Evolutionary conservation across 345 rosid genomes (phyloP).

Genomic region (Salix caprea): DNA sequence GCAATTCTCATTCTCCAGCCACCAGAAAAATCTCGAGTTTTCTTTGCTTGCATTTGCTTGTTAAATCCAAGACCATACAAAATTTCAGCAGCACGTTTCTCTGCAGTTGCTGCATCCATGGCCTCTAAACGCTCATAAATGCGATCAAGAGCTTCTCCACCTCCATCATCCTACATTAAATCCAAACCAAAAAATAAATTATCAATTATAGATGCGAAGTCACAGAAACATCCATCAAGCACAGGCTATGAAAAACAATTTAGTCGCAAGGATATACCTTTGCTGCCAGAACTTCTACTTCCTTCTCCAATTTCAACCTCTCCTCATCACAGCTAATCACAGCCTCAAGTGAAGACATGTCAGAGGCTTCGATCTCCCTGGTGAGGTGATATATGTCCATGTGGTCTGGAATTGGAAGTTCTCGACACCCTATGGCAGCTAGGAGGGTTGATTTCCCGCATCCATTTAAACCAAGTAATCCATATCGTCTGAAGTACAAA

Average conservation of each 20-base stretch:
- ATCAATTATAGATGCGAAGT: background rate
- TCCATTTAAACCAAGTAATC: constrained; percentile 93
- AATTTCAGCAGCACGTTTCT: constrained; percentile 98
- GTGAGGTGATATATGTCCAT: constrained; percentile 91
- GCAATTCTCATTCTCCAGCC: constrained; percentile 99
- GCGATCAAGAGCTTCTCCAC: constrained; percentile 88
- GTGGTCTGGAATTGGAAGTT: constrained; percentile 92
- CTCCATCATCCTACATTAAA: constrained; percentile 76
- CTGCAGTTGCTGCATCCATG: constrained; percentile 92
- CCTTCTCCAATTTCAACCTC: constrained; percentile 84
- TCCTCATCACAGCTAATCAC: constrained; percentile 93
- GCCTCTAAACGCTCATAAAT: constrained; percentile 91
- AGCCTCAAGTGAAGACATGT: constrained; percentile 87
- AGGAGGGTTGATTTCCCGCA: constrained; percentile 96
- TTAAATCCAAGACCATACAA: constrained; percentile 90
- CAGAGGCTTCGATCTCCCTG: constrained; percentile 92
- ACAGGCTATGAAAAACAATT: background rate
- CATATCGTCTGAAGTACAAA: constrained; percentile 62
- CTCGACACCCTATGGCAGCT: constrained; percentile 79
- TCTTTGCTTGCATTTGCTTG: constrained; percentile 90
- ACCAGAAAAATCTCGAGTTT: constrained; percentile 92
- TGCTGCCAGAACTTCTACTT: constrained; percentile 63
- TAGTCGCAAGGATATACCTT: constrained; percentile 41
- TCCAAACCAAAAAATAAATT: background rate
- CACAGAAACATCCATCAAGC: background rate